Evolutionary conservation across 2,329 filamentous ascomycete species (phyloP), one percentile per base, ranked within the genome.

Genomic region (Eutypa lata): DNA sequence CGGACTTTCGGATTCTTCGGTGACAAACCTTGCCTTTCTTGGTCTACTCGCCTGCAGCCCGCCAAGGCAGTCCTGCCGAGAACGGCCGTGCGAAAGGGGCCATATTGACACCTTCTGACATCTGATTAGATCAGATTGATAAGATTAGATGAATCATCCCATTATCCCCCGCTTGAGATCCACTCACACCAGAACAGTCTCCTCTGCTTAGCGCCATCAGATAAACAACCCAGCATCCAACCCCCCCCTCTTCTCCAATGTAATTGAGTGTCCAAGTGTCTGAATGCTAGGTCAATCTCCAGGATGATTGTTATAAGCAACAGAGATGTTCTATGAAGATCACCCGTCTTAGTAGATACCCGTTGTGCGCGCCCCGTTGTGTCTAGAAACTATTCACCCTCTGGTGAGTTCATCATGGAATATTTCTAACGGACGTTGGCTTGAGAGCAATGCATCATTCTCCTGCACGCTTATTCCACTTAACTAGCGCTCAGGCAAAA

Each of bases 161-260:
- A 53, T 48, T 52, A 47, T 46, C n/a, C 53, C 54, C 55, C 53
- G 52, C 50, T 51, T 47, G 47, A 33, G 45, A 52, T 52, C 35
- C 35, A 50, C 47, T 48, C 50, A 33, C 24, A 24, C 53, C 33
- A 35, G 46, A 49, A 45, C 31, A 19, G n/a, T n/a, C n/a, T n/a
- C n/a, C n/a, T n/a, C n/a, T n/a, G n/a, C n/a, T n/a, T 61, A 61
- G 58, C 53, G 55, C 58, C 58, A 59, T 59, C 57, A 61, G 57
- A 57, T 59, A n/a, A n/a, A n/a, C n/a, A 61, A 61, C 53, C 49
- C 26, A 48, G 44, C 19, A 38, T 35, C 16, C 14, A 19, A 13
- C 31, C 31, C 31, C 31, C 7, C 8, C 31, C 31, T 7, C 31
- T 35, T 35, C 14, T 35, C 31, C 31, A n/a, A n/a, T n/a, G n/a